Percentiles rank a stretch among this genome's conserved stretches.
Conservation (phyloP, 192 early-diverging fungal species). For the Gigaspora rosea region DNA sequence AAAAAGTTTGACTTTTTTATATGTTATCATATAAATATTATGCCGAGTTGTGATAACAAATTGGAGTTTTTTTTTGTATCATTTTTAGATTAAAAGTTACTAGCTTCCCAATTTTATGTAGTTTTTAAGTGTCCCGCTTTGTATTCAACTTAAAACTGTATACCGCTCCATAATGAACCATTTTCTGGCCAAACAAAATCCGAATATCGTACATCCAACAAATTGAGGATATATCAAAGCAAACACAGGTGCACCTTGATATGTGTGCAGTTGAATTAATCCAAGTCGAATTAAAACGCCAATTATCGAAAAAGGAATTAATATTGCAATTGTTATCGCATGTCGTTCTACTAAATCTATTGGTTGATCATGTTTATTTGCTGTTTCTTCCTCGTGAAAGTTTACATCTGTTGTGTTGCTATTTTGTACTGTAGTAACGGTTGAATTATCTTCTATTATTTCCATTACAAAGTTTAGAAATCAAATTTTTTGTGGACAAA, state of each 20-base stretch:
- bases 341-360: slow-evolving; percentile 10
- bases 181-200: slow-evolving; percentile 41
- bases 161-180: slow-evolving; percentile 31
- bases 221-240: slow-evolving; percentile 65
- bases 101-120: too few species aligned
- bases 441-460: background rate
- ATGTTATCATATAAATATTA: too few species aligned
- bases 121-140: too few species aligned
- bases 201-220: slow-evolving; percentile 68
- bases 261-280: slow-evolving; percentile 56
- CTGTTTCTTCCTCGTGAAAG: background rate
- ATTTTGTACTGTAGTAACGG: background rate
- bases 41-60: too few species aligned
- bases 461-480: background rate
- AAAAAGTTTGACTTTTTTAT: too few species aligned
- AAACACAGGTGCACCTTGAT: slow-evolving; percentile 61
- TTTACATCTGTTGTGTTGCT: background rate
- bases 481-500: background rate
- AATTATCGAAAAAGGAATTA: slow-evolving; percentile 62
- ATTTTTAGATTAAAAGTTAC: too few species aligned
- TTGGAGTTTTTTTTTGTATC: too few species aligned
- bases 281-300: slow-evolving; percentile 67
- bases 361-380: background rate
- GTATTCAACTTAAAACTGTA: slow-evolving; percentile 1
- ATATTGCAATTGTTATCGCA: slow-evolving; percentile 9